These are phyloP conservation scores for Phytophthora cactorum DNA, from an alignment of 352 stramenopile species.

Conservation along the genomic window DNA sequence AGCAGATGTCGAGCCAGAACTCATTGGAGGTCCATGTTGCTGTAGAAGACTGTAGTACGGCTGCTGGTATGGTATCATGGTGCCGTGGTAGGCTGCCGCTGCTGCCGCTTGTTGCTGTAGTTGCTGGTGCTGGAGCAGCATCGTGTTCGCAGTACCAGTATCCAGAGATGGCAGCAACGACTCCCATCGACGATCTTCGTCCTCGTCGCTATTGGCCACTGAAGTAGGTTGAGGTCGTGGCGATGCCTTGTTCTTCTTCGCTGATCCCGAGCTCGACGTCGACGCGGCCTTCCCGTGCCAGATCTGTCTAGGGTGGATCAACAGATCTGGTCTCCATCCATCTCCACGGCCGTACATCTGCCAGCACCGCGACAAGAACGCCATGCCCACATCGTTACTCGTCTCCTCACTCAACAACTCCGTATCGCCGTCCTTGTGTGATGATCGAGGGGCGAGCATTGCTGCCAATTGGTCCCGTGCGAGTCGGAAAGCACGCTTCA, in stretches of 20 bases:
- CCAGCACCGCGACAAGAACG: slow-evolving; percentile 71
- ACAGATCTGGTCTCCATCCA: slow-evolving; percentile 78
- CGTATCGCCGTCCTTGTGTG: slow-evolving; percentile 21
- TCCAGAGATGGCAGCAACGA: slow-evolving; percentile 43
- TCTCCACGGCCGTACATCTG: slow-evolving; percentile 71
- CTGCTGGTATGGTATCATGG: slow-evolving; percentile 42
- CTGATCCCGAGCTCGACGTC: slow-evolving; percentile 22
- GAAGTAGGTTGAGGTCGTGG: slow-evolving; percentile 24
- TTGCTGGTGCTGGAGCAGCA: slow-evolving; percentile 44
- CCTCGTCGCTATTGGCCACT: slow-evolving; percentile 30
- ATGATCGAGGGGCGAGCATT: slow-evolving; percentile 39
- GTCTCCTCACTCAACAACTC: slow-evolving; percentile 28
- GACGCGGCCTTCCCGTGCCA: slow-evolving; percentile 56
- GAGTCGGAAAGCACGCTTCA: slow-evolving; percentile 73
- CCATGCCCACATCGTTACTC: slow-evolving; percentile 37
- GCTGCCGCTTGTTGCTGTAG: slow-evolving; percentile 40
- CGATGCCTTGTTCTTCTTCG: slow-evolving; percentile 28
- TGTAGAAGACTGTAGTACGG: slow-evolving; percentile 38
- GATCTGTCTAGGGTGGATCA: slow-evolving; percentile 79
- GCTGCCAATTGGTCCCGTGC: slow-evolving; percentile 59
- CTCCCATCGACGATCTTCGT: slow-evolving; percentile 43
- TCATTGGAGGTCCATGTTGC: slow-evolving; percentile 19
- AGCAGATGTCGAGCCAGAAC: slow-evolving; percentile 7
- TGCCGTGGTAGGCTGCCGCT: slow-evolving; percentile 36
- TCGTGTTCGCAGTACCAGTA: slow-evolving; percentile 27